phyloP scores from a whole-genome alignment of 352 stramenopile genomes.

The Phytophthora agathidicida region DNA sequence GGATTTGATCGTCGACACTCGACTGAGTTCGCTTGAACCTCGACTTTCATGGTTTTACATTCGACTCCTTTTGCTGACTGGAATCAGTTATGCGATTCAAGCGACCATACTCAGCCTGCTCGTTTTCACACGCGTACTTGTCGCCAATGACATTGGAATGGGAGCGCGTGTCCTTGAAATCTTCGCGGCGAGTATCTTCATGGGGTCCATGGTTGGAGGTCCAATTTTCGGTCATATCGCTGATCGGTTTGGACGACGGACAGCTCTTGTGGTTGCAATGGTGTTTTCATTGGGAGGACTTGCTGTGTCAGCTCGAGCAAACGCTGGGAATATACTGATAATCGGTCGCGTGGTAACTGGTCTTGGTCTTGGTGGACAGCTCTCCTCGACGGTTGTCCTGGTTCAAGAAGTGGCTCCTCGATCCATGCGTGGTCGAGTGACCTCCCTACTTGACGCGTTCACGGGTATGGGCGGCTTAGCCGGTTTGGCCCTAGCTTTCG shows the following conservation, averaged over 20 bases:
- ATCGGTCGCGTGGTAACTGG: conserved; percentile 38
- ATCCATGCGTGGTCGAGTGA: conserved; percentile 30
- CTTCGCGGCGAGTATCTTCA: conserved; percentile 34
- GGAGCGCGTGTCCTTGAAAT: conserved; percentile 28
- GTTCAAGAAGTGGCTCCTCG: conserved; percentile 44
- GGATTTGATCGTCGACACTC: conserved; percentile 1
- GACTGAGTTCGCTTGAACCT: conserved; percentile 25
- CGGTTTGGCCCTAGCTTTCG: conserved; percentile 38
- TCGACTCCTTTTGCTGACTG: conserved; percentile 34
- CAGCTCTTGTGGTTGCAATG: conserved; percentile 36
- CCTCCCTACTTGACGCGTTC: conserved; percentile 50
- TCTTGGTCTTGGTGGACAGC: conserved; percentile 44
- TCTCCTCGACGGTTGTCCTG: conserved; percentile 36
- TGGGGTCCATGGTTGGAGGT: conserved; percentile 33
- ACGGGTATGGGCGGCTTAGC: conserved; percentile 40
- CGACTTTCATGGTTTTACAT: conserved; percentile 41
- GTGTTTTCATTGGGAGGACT: conserved; percentile 39
- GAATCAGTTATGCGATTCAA: conserved; percentile 49
- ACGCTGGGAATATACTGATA: conserved; percentile 28
- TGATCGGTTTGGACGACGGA: conserved; percentile 38
- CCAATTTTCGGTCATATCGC: conserved; percentile 42
- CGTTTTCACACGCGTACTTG: conserved; percentile 35
- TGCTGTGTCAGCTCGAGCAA: conserved; percentile 27
- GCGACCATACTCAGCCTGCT: conserved; percentile 47
- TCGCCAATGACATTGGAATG: conserved; percentile 40